Percentiles rank a stretch among this genome's conserved stretches.
These are phyloP conservation scores for Barbarea vulgaris DNA, from an alignment of 345 rosid genomes.

Conservation along the genomic window DNA sequence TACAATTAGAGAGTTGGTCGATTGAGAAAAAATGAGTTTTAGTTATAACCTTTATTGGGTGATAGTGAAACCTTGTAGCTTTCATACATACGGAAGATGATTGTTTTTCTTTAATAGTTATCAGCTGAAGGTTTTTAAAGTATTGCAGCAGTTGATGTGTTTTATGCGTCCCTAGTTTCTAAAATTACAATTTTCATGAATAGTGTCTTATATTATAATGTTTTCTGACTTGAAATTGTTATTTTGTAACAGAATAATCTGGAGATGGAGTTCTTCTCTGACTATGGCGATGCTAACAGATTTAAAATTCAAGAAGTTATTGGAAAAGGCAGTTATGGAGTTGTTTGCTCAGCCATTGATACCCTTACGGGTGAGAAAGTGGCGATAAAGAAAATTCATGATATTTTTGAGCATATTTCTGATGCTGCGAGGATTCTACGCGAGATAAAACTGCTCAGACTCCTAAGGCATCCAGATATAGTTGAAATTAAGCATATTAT, in stretches of 20 bases:
- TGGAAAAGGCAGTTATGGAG: slow-evolving; percentile 95
- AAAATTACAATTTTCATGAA: neutral
- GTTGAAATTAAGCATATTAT: slow-evolving; percentile 95
- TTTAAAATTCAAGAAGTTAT: slow-evolving; percentile 88
- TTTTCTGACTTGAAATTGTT: slow-evolving; percentile 7
- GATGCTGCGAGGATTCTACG: slow-evolving; percentile 93
- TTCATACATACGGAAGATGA: neutral
- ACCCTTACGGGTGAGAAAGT: slow-evolving; percentile 84
- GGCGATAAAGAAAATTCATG: slow-evolving; percentile 89
- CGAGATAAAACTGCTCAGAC: slow-evolving; percentile 86
- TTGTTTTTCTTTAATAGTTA: neutral
- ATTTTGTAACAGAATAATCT: slow-evolving; percentile 58
- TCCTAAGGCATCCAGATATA: slow-evolving; percentile 85
- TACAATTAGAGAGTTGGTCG: neutral
- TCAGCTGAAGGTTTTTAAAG: neutral
- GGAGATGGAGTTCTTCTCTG: slow-evolving; percentile 89
- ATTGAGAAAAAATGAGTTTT: neutral
- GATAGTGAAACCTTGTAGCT: neutral
- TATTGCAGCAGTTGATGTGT: slow-evolving; percentile 6
- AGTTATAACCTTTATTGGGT: neutral
- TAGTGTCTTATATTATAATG: neutral
- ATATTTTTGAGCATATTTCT: slow-evolving; percentile 86
- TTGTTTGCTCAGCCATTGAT: slow-evolving; percentile 92
- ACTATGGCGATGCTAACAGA: slow-evolving; percentile 88
- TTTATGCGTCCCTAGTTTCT: neutral